Base-by-base conservation (phyloP, 345 rosid species). In the Rhodamnia argentea region DNA sequence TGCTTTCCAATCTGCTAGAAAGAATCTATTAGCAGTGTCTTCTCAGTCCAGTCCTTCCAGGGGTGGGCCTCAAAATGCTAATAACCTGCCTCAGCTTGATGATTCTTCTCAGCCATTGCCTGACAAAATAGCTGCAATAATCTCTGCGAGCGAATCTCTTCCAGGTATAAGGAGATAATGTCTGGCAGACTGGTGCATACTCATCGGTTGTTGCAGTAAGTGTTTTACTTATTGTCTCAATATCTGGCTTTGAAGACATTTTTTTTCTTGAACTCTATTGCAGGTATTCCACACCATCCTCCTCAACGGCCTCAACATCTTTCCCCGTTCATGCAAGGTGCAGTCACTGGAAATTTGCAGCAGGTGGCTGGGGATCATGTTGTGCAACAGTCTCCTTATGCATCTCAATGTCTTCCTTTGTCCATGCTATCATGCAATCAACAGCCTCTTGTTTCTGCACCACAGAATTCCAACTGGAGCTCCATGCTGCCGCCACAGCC, bases 381-480 rank as follows among this genome's bases (percentile, higher is more conserved):
- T 50, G 44, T 52, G 81, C 89, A 84, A 83, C 82, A 78, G 85
- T 84, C 89, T 83, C 52, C 88, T 40, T 55, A 53, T 56, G 86
- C 86, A 59, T 84, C 86, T 87, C 92, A 90, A 70, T 83, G 85
- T 57, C 75, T 89, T 70, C 85, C 59, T 27, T 70, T 92, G 7
- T 85, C 88, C 82, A 87, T 88, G 90, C 86, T 92, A 62, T 90
- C 93, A 82, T 74, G 85, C 84, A 50, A 84, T 87, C 91, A 87
- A 56, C 87, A 70, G 24, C 85, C 90, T 86, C 87, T 83, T 70
- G 88, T 91, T 70, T 56, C 87, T 42, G 81, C 75, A 74, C 88
- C 89, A 26, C 86, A 86, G 37, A 82, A 83, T 83, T 59, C 91
- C 83, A 88, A 91, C 53, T 85, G 86, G 91, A 64, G 86, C 29